phyloP scores from a whole-genome alignment of 306 rosid genomes.

The Medicago lupulina region DNA sequence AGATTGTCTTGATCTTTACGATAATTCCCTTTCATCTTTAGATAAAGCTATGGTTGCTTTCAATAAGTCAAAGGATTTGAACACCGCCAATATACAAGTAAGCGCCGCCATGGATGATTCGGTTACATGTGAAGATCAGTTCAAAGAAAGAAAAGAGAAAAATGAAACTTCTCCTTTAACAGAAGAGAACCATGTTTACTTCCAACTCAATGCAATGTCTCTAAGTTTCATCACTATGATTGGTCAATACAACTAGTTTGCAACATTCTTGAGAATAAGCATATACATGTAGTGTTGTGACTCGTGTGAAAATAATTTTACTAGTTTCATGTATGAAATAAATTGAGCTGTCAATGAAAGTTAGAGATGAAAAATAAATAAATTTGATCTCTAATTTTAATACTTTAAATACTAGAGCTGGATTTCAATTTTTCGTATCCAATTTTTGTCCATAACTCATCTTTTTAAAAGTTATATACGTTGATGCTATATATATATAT shows the following conservation, averaged over 20 bases:
- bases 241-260: not conserved
- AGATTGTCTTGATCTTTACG: constrained; percentile 61
- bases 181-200: constrained; percentile 45
- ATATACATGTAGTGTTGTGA: not conserved
- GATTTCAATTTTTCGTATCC: not conserved
- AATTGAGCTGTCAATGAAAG: not conserved
- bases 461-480: not conserved
- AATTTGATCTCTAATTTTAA: not conserved
- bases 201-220: constrained; percentile 55
- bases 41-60: constrained; percentile 53
- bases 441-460: not conserved
- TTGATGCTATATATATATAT: not conserved
- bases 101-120: constrained; percentile 62
- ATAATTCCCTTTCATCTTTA: constrained; percentile 44
- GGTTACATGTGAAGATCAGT: constrained; percentile 69
- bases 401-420: not conserved
- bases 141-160: constrained; percentile 54
- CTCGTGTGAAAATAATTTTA: not conserved
- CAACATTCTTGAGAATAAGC: not conserved
- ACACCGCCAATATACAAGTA: not conserved
- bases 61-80: constrained; percentile 43
- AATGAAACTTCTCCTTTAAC: constrained; percentile 59
- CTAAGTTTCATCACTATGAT: constrained; percentile 55
- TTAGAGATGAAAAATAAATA: not conserved
- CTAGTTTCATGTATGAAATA: not conserved